Evolutionary conservation across 2,329 filamentous ascomycete genomes (phyloP), one percentile per base, ranked within the genome.

Genomic region (Cladosporium sp.): DNA sequence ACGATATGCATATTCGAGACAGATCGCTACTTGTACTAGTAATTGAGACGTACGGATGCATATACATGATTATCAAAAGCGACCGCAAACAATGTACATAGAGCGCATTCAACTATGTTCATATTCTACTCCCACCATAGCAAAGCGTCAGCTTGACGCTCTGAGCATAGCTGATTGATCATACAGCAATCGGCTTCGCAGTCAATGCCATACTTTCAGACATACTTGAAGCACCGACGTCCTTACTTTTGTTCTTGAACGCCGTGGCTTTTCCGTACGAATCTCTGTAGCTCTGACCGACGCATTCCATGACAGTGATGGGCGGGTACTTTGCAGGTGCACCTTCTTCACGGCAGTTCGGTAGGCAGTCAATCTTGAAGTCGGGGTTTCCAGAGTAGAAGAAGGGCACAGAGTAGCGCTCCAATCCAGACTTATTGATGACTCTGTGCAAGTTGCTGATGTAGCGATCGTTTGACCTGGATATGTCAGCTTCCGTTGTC

Each of bases 401-500:
- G 54, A 84, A 79, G 0, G 82, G 80, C n/a, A 84, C 73, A 6
- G 78, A 82, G 65, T 83, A 85, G 38, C 83, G 74, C 65, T 83
- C 78, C 9, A 70, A 72, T 1, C 73, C 73, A 2, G 76, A 78
- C 43, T 74, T 74, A 71, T 84, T 84, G 62, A 84, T 78, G 25
- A 85, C 82, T 7, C 82, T 73, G 66, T 85, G 83, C 3, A 82
- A 68, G 51, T 77, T 82, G 64, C 77, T 81, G 65, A 77, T 79
- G 70, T 83, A 85, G 50, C 73, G 69, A 15, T 78, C 77, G 55
- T 79, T 78, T 14, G 81, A 84, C 79, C 80, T 51, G 36, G 20
- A 17, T 11, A 6, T 36, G 45, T 42, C 14, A 50, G 22, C 15
- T 42, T 25, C 14, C 37, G 9, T 11, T 19, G 22, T 15, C 39